Evolutionary conservation across 768 basidiomycete species (phyloP).

Genomic region (Mycena latifolia): DNA sequence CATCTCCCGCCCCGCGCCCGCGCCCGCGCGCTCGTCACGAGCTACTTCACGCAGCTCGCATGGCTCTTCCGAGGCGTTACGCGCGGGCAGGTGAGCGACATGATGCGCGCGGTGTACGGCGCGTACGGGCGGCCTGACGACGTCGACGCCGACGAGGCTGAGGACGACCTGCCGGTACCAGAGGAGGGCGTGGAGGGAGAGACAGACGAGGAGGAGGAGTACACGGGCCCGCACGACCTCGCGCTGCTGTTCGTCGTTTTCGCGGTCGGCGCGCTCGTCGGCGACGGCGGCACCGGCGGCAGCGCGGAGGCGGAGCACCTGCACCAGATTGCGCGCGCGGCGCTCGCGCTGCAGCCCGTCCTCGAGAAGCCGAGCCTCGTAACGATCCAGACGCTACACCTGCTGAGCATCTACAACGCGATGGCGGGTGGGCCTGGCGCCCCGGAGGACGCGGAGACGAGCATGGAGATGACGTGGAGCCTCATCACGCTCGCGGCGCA

Average conservation of each 20-base stretch:
- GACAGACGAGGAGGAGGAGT: conserved; percentile 46
- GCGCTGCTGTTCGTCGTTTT: conserved; percentile 63
- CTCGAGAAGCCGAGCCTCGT: conserved; percentile 78
- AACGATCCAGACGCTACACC: conserved; percentile 77
- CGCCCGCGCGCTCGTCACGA: conserved; percentile 57
- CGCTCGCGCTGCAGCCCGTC: conserved; percentile 75
- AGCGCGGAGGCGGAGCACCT: conserved; percentile 67
- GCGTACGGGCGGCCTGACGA: conserved; percentile 24
- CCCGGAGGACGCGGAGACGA: conserved; percentile 58
- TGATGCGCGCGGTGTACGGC: conserved; percentile 55
- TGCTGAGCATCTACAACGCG: conserved; percentile 77
- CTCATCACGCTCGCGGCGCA: conserved; percentile 74
- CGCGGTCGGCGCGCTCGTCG: conserved; percentile 65
- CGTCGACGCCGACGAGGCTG: conserved; percentile 31
- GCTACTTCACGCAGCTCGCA: conserved; percentile 60
- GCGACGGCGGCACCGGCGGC: neutral
- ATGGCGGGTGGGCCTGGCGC: conserved; percentile 54
- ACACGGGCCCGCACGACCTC: conserved; percentile 61
- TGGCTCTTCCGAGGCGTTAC: conserved; percentile 68
- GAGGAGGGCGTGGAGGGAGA: conserved; percentile 47
- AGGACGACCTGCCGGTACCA: no score
- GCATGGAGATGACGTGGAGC: conserved; percentile 81
- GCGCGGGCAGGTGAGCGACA: conserved; percentile 58
- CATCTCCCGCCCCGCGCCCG: conserved; percentile 68
- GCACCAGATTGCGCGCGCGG: conserved; percentile 73